These are phyloP conservation scores for Apophysomyces ossiformis DNA, from an alignment of 371 early-diverging fungal genomes.

Conservation along the genomic window DNA sequence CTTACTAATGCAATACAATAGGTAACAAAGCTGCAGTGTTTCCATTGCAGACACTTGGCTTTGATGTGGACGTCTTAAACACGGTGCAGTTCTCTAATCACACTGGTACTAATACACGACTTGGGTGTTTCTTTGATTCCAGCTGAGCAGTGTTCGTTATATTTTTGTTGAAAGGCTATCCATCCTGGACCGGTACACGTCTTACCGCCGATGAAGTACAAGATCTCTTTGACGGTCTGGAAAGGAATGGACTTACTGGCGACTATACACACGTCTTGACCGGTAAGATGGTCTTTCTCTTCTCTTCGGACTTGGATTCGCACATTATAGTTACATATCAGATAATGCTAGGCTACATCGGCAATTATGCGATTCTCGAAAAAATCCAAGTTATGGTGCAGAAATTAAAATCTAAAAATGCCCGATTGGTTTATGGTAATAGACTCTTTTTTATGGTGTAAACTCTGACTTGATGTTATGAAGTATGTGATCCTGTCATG, in stretches of 20 bases:
- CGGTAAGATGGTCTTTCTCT: conserved; percentile 40
- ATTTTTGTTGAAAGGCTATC: conserved; percentile 65
- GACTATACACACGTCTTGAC: conserved; percentile 82
- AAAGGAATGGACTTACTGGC: conserved; percentile 71
- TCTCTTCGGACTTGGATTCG: not conserved
- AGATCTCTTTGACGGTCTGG: conserved; percentile 73
- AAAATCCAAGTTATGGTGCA: conserved; percentile 62
- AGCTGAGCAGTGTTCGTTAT: not conserved
- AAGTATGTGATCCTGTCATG: conserved; percentile 93
- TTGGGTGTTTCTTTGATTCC: not conserved
- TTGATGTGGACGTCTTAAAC: conserved; percentile 91
- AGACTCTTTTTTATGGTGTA: not conserved
- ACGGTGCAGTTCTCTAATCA: conserved; percentile 95
- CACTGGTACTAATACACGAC: conserved; percentile 55
- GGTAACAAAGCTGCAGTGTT: conserved; percentile 88
- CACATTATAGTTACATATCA: not conserved
- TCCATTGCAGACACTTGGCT: conserved; percentile 88
- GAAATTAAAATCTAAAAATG: conserved; percentile 51
- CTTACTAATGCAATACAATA: conserved; percentile 26
- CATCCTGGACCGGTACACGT: conserved; percentile 72
- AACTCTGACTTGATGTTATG: too few species aligned
- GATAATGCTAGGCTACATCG: conserved; percentile 73
- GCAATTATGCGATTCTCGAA: conserved; percentile 70
- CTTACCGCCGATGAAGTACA: conserved; percentile 68
- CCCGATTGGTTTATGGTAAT: conserved; percentile 56